Evolutionary conservation across 2,329 filamentous ascomycete genomes (phyloP).

Genomic region (Gnomoniopsis sp.): DNA sequence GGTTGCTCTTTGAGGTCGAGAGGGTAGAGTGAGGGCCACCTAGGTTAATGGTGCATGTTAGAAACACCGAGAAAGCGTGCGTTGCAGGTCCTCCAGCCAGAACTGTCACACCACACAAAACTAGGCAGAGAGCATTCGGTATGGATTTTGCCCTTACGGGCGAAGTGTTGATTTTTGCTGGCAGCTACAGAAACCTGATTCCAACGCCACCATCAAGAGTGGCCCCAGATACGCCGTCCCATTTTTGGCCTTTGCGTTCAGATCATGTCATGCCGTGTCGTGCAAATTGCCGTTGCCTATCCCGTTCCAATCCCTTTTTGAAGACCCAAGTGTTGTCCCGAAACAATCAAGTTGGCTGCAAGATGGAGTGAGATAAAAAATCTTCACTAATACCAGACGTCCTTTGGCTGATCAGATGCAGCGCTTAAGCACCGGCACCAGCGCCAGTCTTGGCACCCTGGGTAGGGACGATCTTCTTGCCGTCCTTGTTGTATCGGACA

Average conservation of each 20-base stretch:
- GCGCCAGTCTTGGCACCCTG: slow-evolving; percentile 60
- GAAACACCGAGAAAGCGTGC: not conserved
- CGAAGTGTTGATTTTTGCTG: slow-evolving; percentile 16
- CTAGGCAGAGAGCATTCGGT: not conserved
- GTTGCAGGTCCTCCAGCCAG: not conserved
- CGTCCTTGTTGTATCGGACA: slow-evolving; percentile 99
- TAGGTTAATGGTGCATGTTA: not conserved
- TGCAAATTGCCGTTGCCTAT: slow-evolving; percentile 6
- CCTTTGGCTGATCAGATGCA: not conserved
- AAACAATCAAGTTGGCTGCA: not conserved
- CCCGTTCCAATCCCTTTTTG: slow-evolving; percentile 11
- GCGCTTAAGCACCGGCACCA: not conserved
- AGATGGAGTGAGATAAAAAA: not conserved
- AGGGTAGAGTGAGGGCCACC: not conserved
- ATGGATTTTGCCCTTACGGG: slow-evolving; percentile 11
- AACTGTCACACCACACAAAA: not conserved
- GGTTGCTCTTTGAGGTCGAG: slow-evolving; percentile 21
- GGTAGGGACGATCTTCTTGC: slow-evolving; percentile 97
- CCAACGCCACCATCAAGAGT: slow-evolving; percentile 13
- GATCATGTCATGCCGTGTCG: slow-evolving; percentile 13
- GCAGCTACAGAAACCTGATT: slow-evolving; percentile 16
- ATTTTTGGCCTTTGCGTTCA: slow-evolving; percentile 9
- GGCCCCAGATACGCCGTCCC: slow-evolving; percentile 15
- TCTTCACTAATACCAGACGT: slow-evolving; percentile 4
- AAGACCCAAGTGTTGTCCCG: not conserved